Conservation (phyloP, 2,329 filamentous ascomycete species). For the Fonsecaea multimorphosa region DNA sequence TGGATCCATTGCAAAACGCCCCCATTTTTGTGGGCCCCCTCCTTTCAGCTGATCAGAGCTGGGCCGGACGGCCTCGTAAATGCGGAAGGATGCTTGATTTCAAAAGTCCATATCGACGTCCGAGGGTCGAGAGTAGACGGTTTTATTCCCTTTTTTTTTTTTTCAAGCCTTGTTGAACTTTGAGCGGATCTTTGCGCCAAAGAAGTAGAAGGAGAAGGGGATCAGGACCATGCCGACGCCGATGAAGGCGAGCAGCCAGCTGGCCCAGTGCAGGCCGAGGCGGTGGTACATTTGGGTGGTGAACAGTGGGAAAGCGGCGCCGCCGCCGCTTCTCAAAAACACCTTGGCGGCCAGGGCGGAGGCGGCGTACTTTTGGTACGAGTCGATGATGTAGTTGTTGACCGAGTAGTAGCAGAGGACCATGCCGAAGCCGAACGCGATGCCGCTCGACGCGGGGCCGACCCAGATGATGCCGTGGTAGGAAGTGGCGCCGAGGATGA, state of each 20-base stretch:
- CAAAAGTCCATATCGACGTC: too few relatives aligned
- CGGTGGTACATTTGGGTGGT: constrained; percentile 48
- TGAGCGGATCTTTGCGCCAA: constrained; percentile 47
- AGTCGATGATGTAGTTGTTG: constrained; percentile 42
- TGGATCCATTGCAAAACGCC: too few relatives aligned
- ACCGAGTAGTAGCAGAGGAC: constrained; percentile 57
- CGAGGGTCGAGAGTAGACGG: too few relatives aligned
- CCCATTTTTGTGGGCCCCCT: too few relatives aligned
- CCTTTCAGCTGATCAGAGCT: too few relatives aligned
- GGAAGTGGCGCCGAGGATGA: constrained; percentile 53
- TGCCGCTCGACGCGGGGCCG: constrained; percentile 49
- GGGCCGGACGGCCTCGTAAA: too few relatives aligned
- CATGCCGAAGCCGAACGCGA: constrained; percentile 53
- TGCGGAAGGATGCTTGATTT: too few relatives aligned
- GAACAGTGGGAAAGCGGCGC: constrained; percentile 51
- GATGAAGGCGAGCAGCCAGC: constrained; percentile 49
- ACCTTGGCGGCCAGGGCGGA: constrained; percentile 51
- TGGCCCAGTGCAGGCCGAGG: constrained; percentile 50
- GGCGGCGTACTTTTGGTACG: constrained; percentile 46
- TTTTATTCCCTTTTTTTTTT: too few relatives aligned
- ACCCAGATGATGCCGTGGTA: constrained; percentile 46
- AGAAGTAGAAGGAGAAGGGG: constrained; percentile 51
- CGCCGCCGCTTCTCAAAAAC: constrained; percentile 49
- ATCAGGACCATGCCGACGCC: constrained; percentile 48
- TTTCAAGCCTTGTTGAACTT: constrained; percentile 37